Evolutionary conservation across 768 basidiomycete genomes (phyloP).

Genomic region (Tylopilus sp.): DNA sequence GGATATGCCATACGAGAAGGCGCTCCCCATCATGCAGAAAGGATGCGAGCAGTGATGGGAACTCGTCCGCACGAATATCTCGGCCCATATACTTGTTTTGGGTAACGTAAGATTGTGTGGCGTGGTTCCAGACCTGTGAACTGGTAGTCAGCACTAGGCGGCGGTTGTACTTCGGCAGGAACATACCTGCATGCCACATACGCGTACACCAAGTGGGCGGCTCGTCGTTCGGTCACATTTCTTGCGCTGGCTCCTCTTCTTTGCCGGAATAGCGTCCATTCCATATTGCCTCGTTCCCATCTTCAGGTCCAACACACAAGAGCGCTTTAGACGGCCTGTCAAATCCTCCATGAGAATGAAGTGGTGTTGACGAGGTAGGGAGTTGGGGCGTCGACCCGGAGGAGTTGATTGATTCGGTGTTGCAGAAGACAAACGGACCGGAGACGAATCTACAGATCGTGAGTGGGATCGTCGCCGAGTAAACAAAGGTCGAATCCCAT

Average conservation of each 20-base stretch:
- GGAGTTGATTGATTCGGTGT: slow-evolving; percentile 30
- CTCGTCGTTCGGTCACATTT: slow-evolving; percentile 98
- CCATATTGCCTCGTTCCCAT: slow-evolving; percentile 99
- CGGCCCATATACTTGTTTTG: slow-evolving; percentile 98
- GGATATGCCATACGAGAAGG: slow-evolving; percentile 89
- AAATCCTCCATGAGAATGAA: slow-evolving; percentile 99
- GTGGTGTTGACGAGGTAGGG: slow-evolving; percentile 85
- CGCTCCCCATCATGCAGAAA: slow-evolving; percentile 85
- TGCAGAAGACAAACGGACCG: slow-evolving; percentile 25
- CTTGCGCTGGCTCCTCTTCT: slow-evolving; percentile 98
- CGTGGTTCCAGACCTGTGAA: slow-evolving; percentile 86
- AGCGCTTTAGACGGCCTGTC: slow-evolving; percentile 84
- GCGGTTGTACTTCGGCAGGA: not conserved
- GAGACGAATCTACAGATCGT: slow-evolving; percentile 32
- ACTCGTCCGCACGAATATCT: slow-evolving; percentile 82
- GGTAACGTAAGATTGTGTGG: slow-evolving; percentile 77
- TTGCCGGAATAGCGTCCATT: slow-evolving; percentile 84
- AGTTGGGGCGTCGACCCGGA: slow-evolving; percentile 39
- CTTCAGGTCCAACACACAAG: slow-evolving; percentile 97
- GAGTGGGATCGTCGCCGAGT: slow-evolving; percentile 42
- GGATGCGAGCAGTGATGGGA: slow-evolving; percentile 73
- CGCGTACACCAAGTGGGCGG: slow-evolving; percentile 81
- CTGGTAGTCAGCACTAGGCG: slow-evolving; percentile 3
- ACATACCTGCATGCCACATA: slow-evolving; percentile 98
- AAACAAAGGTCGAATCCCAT: slow-evolving; percentile 27